Evolutionary conservation across 2,329 filamentous ascomycete species (phyloP), one percentile per base, ranked within the genome.

Genomic region (Sporothrix phasma): DNA sequence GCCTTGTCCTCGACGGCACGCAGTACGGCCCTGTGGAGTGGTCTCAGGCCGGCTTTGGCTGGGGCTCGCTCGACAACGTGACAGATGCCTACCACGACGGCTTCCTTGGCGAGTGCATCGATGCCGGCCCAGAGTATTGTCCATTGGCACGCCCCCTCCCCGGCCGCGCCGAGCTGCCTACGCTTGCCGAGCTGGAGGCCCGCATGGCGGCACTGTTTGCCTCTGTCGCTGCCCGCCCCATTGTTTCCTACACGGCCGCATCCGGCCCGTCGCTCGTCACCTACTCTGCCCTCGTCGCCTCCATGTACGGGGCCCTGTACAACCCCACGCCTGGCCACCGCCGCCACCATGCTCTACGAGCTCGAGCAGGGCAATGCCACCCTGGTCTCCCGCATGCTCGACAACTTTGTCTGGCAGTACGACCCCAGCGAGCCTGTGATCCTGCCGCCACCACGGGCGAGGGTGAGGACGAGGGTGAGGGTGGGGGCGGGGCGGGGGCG

Each of bases 81-180:
- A 81, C 79, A 0, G 70, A 81, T 65, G 78, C 78, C 1, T 81
- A 78, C 77, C 73, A 72, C 26, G 78, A 81, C 63, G 80, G 80
- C 15, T 81, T 82, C 60, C 70, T 82, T 2, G 79, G 78, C 24
- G 79, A 81, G 66, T 82, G 80, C 51, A 49, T 81, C 59, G 74
- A 76, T 3, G 79, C 80, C 6, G 79, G 80, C 0, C 77, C 77
- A 1, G 69, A 77, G 3, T 68, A 78, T 65, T 82, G 80, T 58
- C 76, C 76, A 0, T 71, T 82, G 1, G 77, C 79, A 8, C 74
- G 71, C 63, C 69, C 74, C 3, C 13, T 29, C 10, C 24, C 58
- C 19, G 37, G n/a, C 19, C 22, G n/a, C 19, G 19, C 47, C 1
- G 2, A 0, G 56, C 70, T 1, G 56, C 70, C 3, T 73, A 74